These are phyloP conservation scores for Picochlorum sp. DNA, from an alignment of 139 green algal genomes.

Conservation along the genomic window DNA sequence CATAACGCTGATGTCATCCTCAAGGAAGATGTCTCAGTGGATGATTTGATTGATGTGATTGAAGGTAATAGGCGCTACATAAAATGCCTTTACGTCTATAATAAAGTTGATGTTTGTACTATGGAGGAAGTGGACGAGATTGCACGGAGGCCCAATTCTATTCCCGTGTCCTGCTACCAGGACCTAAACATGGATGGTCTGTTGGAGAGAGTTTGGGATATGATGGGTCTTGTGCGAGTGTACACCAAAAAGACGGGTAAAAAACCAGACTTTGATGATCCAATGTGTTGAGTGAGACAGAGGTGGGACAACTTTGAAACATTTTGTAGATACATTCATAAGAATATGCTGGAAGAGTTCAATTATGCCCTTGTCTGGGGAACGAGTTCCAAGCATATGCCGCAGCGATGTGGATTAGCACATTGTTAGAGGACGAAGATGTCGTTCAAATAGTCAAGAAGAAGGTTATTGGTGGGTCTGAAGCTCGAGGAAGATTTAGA, in stretches of 20 bases:
- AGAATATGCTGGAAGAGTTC: constrained; percentile 64
- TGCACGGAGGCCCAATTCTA: constrained; percentile 57
- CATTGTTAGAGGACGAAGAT: constrained; percentile 77
- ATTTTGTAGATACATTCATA: constrained; percentile 79
- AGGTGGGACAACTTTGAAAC: constrained; percentile 76
- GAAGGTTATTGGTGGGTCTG: constrained; percentile 68
- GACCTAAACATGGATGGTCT: constrained; percentile 90
- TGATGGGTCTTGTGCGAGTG: constrained; percentile 86
- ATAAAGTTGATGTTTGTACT: constrained; percentile 79
- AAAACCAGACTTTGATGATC: constrained; percentile 93
- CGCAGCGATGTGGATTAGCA: constrained; percentile 68
- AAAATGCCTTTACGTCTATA: constrained; percentile 98
- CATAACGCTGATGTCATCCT: constrained; percentile 88
- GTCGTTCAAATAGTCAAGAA: constrained; percentile 96
- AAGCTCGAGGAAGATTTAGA: constrained; percentile 69
- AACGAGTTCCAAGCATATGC: constrained; percentile 85
- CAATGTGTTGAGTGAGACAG: constrained; percentile 85
- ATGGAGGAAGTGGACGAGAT: constrained; percentile 96
- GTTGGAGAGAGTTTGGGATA: constrained; percentile 88
- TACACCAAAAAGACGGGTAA: constrained; percentile 94
- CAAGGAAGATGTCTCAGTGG: constrained; percentile 79
- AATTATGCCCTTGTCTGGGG: constrained; percentile 97
- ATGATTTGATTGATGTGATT: constrained; percentile 97
- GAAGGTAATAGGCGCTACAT: constrained; percentile 90
- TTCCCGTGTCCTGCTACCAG: constrained; percentile 80